These are phyloP conservation scores for Bothriochloa decipiens DNA, from an alignment of 176 grass and related monocot genomes.

Conservation along the genomic window DNA sequence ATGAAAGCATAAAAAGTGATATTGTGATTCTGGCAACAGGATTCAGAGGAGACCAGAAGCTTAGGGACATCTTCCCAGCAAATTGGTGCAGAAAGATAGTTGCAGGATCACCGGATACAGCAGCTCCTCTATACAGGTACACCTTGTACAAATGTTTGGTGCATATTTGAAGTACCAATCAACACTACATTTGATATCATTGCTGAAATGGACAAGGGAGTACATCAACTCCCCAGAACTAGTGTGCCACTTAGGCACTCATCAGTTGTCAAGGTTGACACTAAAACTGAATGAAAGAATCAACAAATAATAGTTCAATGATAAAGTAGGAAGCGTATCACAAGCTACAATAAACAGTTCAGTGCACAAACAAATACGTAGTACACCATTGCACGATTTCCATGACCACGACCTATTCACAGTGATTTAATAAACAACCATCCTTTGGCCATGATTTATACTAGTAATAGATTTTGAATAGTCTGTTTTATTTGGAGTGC, in stretches of 20 bases:
- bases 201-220: not conserved
- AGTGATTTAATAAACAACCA: not conserved
- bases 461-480: not conserved
- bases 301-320: conserved; percentile 1
- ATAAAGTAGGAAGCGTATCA: conserved; percentile 13
- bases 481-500: not conserved
- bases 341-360: not conserved
- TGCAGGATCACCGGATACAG: conserved; percentile 56
- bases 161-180: conserved; percentile 13
- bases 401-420: not conserved
- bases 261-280: not conserved
- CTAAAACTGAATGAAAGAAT: not conserved
- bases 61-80: conserved; percentile 75
- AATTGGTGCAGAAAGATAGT: conserved; percentile 67
- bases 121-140: conserved; percentile 80
- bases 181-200: conserved; percentile 9
- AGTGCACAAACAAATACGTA: not conserved
- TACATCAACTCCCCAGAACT: not conserved
- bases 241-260: not conserved
- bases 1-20: conserved; percentile 59
- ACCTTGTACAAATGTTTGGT: not conserved
- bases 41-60: conserved; percentile 89
- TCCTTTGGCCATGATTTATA: not conserved
- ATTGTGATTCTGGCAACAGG: conserved; percentile 86
- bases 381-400: not conserved